Evolutionary conservation across 164 flowering plant genomes (phyloP).

Genomic region (Sextonia rubra): DNA sequence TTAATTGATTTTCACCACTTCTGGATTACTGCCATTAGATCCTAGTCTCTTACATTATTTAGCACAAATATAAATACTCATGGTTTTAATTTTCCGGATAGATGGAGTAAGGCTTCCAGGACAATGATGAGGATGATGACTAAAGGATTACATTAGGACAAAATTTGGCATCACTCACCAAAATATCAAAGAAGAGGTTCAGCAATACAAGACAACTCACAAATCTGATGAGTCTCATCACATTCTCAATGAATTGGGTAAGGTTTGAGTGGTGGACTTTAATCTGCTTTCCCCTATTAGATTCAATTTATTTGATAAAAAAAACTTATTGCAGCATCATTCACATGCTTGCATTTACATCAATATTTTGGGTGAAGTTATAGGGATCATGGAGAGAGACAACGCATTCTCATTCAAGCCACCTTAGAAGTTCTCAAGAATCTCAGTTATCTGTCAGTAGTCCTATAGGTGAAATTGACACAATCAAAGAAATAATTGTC

Average conservation of each 20-base stretch:
- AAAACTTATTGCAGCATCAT: neutral
- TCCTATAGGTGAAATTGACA: neutral
- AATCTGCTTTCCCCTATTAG: neutral
- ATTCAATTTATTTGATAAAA: too few species aligned
- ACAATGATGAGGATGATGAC: too few species aligned
- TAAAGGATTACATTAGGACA: neutral
- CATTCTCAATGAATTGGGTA: neutral
- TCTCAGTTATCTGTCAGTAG: neutral
- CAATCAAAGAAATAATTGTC: neutral
- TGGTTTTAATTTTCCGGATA: too few species aligned
- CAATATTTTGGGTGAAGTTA: neutral
- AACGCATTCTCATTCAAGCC: neutral
- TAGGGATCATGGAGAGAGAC: neutral
- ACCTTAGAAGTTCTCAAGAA: too few species aligned
- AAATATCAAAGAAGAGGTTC: neutral
- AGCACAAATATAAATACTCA: too few species aligned
- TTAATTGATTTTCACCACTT: neutral
- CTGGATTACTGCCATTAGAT: neutral
- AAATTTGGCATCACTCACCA: neutral
- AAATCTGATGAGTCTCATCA: neutral
- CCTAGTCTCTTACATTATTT: neutral
- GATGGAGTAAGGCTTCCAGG: too few species aligned
- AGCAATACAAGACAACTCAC: neutral
- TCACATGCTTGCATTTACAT: neutral
- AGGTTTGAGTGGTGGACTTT: neutral